Conservation (phyloP, 1,139 yeast species). For the Citeromyces hawaiiensis region DNA sequence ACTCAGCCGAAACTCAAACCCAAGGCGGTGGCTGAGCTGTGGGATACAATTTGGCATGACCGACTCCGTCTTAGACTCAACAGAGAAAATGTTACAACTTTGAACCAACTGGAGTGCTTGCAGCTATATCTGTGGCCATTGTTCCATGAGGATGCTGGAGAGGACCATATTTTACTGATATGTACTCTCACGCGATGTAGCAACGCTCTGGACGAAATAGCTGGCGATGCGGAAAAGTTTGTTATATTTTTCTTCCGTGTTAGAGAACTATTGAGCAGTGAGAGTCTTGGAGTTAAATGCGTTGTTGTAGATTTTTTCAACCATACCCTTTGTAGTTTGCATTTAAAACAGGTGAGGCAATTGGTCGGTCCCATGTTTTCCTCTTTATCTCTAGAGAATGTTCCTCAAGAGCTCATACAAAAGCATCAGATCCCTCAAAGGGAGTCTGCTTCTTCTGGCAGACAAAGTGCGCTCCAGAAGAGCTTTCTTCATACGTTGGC, state of each 20-base stretch:
- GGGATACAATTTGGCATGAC: neutral
- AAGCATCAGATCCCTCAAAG: neutral
- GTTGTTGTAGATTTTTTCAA: neutral
- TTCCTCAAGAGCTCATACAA: neutral
- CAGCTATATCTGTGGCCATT: constrained; percentile 23
- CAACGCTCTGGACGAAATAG: constrained; percentile 6
- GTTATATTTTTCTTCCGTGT: constrained; percentile 14
- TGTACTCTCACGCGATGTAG: constrained; percentile 12
- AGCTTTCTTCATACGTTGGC: neutral
- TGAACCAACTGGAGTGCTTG: constrained; percentile 2
- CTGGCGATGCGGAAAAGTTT: constrained; percentile 11
- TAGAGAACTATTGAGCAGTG: constrained; percentile 4
- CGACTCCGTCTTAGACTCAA: neutral
- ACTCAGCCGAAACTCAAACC: neutral
- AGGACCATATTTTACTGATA: constrained; percentile 25
- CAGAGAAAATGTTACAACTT: neutral
- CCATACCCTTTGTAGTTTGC: neutral
- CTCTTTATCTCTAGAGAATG: neutral
- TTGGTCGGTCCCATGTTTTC: neutral
- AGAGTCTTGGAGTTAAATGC: neutral
- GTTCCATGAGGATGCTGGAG: constrained; percentile 24
- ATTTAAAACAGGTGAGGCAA: neutral
- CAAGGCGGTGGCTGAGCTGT: neutral
- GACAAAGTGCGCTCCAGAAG: neutral
- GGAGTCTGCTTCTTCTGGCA: neutral